A percentile compares a stretch with the other conserved stretches of the same genome.
Conservation (phyloP, 306 rosid genomes). For the Sindora glabra region DNA sequence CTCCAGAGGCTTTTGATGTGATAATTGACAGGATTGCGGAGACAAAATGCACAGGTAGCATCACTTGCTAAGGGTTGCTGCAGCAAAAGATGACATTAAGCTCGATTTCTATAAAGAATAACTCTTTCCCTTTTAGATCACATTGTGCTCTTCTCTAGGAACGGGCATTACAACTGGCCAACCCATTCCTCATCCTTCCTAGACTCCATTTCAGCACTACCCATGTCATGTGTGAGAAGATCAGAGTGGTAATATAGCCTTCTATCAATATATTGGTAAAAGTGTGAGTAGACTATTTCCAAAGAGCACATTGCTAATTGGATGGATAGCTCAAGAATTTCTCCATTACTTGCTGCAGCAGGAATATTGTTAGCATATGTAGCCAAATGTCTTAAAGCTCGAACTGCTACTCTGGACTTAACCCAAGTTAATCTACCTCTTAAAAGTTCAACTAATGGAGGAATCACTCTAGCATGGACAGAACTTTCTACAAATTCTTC, state of each 20-base stretch:
- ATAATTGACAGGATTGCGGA: constrained; percentile 87
- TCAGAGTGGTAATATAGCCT: constrained; percentile 95
- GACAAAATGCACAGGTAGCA: constrained; percentile 93
- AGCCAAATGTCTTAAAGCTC: constrained; percentile 96
- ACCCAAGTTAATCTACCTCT: constrained; percentile 98
- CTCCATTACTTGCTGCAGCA: constrained; percentile 74
- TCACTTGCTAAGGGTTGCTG: constrained; percentile 93
- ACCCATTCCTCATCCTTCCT: constrained; percentile 99
- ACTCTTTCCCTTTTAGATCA: constrained; percentile 96
- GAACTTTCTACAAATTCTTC: constrained; percentile 89
- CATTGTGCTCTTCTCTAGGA: constrained; percentile 95
- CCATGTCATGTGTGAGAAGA: constrained; percentile 97
- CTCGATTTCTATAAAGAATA: constrained; percentile 89
- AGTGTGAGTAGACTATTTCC: constrained; percentile 94
- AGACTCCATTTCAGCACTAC: constrained; percentile 98
- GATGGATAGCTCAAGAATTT: constrained; percentile 88
- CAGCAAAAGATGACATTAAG: constrained; percentile 86
- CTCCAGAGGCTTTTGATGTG: constrained; percentile 99
- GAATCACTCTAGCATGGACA: constrained; percentile 79
- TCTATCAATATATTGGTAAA: constrained; percentile 82
- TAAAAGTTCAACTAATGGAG: constrained; percentile 88
- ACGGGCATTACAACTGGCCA: constrained; percentile 97
- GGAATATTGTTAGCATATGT: constrained; percentile 85
- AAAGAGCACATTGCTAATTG: constrained; percentile 87
- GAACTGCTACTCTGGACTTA: constrained; percentile 96